Evolutionary conservation across 2,329 filamentous ascomycete genomes (phyloP).

Genomic region (Aspergillus ustus): DNA sequence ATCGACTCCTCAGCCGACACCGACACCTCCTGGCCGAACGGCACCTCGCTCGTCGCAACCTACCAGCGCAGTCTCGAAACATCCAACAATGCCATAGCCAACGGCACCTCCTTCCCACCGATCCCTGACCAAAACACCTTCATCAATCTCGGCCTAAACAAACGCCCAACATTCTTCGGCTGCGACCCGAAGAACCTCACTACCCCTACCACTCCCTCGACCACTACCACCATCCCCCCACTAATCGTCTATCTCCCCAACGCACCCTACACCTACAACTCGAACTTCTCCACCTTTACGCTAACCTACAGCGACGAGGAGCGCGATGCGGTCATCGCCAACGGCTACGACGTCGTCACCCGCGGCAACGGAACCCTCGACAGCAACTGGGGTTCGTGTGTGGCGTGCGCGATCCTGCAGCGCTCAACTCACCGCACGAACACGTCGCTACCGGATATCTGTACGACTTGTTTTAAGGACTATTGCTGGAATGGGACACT

Average conservation of each 20-base stretch:
- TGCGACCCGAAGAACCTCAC: slow-evolving; percentile 69
- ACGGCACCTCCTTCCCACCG: slow-evolving; percentile 70
- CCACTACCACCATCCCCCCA: slow-evolving; percentile 47
- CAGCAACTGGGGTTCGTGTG: slow-evolving; percentile 74
- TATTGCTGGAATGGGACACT: slow-evolving; percentile 90
- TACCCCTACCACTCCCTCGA: slow-evolving; percentile 25
- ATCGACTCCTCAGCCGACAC: slow-evolving; percentile 75
- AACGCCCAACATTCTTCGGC: slow-evolving; percentile 75
- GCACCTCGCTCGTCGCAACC: slow-evolving; percentile 71
- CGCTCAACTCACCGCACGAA: slow-evolving; percentile 73
- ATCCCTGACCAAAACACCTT: slow-evolving; percentile 76
- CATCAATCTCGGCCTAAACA: slow-evolving; percentile 74
- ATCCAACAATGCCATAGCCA: slow-evolving; percentile 59
- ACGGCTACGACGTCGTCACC: slow-evolving; percentile 83
- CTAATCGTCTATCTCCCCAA: slow-evolving; percentile 87
- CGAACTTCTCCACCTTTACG: slow-evolving; percentile 79
- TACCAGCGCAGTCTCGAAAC: slow-evolving; percentile 63
- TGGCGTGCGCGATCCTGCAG: slow-evolving; percentile 80
- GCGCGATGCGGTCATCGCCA: slow-evolving; percentile 78
- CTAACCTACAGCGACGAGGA: slow-evolving; percentile 65
- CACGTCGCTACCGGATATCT: slow-evolving; percentile 69
- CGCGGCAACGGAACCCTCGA: slow-evolving; percentile 78
- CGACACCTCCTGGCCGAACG: slow-evolving; percentile 70
- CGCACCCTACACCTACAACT: slow-evolving; percentile 74
- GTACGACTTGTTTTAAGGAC: slow-evolving; percentile 70